Conservation (phyloP, 164 flowering plant genomes). For the Magnolia kwangsiensis region DNA sequence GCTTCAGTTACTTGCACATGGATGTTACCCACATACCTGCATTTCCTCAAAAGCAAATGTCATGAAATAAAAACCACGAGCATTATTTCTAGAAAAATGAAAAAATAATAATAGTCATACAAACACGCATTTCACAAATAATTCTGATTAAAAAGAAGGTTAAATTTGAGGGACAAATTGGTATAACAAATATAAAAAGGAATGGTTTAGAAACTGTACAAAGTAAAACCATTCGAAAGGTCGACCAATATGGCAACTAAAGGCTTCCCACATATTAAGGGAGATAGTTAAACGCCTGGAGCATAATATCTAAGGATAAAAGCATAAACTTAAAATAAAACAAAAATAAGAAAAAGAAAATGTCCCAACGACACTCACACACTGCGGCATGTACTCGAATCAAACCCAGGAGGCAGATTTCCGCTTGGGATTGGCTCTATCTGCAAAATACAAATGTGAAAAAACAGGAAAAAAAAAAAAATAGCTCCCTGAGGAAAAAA, state of each 20-base stretch:
- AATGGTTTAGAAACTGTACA: not conserved
- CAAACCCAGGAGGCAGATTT: slow-evolving; percentile 46
- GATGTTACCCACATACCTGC: slow-evolving; percentile 34
- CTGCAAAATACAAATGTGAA: slow-evolving; percentile 31
- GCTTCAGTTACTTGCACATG: slow-evolving; percentile 39
- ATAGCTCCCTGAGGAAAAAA: slow-evolving; percentile 6
- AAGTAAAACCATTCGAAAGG: not conserved
- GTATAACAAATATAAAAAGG: not conserved
- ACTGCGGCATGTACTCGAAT: slow-evolving; percentile 40
- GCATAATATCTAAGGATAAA: slow-evolving; percentile 1
- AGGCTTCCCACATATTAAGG: not conserved
- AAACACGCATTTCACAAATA: not conserved
- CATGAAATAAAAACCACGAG: not conserved
- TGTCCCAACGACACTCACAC: slow-evolving; percentile 32
- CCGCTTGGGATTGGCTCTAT: slow-evolving; percentile 41
- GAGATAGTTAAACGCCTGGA: not conserved
- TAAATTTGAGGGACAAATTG: not conserved
- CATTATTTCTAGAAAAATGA: not conserved
- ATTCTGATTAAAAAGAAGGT: not conserved
- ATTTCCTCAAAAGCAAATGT: not conserved
- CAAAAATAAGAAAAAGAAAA: slow-evolving; percentile 8
- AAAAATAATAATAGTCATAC: not conserved
- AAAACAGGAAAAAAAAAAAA: slow-evolving; percentile 11
- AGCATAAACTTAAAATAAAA: slow-evolving; percentile 7
- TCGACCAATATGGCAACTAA: not conserved